Conservation (phyloP, 2,329 filamentous ascomycete genomes). For the Neofusicoccum umdonicola region DNA sequence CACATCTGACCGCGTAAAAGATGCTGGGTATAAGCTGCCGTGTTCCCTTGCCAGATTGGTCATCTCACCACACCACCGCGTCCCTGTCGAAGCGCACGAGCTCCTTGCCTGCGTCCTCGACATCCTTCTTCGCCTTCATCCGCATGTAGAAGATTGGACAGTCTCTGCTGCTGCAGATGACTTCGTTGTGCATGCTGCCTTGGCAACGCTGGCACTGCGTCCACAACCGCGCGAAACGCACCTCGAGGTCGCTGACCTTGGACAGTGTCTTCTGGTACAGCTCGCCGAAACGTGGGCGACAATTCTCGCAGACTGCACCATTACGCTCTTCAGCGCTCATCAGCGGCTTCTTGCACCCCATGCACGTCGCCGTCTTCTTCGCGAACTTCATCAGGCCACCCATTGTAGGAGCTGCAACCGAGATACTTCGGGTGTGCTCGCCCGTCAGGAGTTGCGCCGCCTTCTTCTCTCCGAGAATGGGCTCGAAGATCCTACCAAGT, state of each 20-base stretch:
- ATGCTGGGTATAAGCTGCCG: not conserved
- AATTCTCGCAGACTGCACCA: slow-evolving; percentile 86
- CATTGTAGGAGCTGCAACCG: slow-evolving; percentile 84
- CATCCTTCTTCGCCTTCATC: slow-evolving; percentile 99
- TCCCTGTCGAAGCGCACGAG: slow-evolving; percentile 86
- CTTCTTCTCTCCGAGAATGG: slow-evolving; percentile 91
- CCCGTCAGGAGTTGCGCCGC: slow-evolving; percentile 82
- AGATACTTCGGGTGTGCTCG: slow-evolving; percentile 91
- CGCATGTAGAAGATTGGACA: slow-evolving; percentile 99
- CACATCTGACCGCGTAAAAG: not conserved
- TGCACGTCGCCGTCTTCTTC: slow-evolving; percentile 96
- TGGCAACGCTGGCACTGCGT: slow-evolving; percentile 98
- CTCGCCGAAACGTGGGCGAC: slow-evolving; percentile 80
- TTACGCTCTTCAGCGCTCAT: slow-evolving; percentile 72
- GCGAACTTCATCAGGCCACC: slow-evolving; percentile 98
- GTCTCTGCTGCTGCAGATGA: slow-evolving; percentile 94
- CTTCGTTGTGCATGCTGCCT: slow-evolving; percentile 96
- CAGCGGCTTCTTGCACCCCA: slow-evolving; percentile 98
- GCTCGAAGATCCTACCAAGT: slow-evolving; percentile 92
- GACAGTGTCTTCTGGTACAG: slow-evolving; percentile 88
- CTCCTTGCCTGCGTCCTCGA: slow-evolving; percentile 92
- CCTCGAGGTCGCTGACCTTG: slow-evolving; percentile 87
- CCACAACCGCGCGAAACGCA: slow-evolving; percentile 90
- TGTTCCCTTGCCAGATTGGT: not conserved
- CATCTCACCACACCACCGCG: slow-evolving; percentile 62